These are phyloP conservation scores for Solanum dulcamara DNA, from an alignment of 257 asterid genomes.

Conservation along the genomic window DNA sequence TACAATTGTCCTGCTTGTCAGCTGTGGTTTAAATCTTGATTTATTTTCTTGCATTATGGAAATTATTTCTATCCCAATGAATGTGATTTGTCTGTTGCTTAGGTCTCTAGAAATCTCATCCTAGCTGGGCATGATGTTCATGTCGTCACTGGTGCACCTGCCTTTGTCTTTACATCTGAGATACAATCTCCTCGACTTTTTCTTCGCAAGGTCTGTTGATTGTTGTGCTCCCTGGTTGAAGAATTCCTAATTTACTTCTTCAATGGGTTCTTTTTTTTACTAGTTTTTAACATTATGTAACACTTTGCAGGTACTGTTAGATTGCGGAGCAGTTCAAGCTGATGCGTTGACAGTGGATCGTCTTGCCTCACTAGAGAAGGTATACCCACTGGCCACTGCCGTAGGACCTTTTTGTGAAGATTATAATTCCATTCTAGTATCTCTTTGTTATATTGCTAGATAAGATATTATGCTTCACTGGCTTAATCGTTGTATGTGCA, in stretches of 20 bases:
- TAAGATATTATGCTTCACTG: not conserved
- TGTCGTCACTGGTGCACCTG: constrained; percentile 96
- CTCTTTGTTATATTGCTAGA: not conserved
- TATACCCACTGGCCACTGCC: not conserved
- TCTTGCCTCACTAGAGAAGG: constrained; percentile 94
- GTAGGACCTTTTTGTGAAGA: not conserved
- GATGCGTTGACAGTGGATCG: constrained; percentile 99
- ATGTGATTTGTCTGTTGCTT: constrained; percentile 4
- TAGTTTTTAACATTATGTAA: not conserved
- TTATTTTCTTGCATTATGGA: not conserved
- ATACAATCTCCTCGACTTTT: constrained; percentile 73
- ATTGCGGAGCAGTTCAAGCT: constrained; percentile 99
- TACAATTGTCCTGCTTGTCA: not conserved
- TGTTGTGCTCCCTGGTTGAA: not conserved
- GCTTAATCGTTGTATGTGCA: not conserved
- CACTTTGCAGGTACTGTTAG: constrained; percentile 57
- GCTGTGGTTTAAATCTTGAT: not conserved
- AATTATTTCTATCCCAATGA: not conserved
- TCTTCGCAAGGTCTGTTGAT: constrained; percentile 66
- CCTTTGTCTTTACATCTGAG: constrained; percentile 76
- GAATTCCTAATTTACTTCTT: not conserved
- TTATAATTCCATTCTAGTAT: not conserved
- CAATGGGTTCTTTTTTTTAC: not conserved
- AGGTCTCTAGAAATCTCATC: constrained; percentile 94
- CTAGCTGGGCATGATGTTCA: constrained; percentile 88